Percentiles rank a stretch among this genome's conserved stretches.
Evolutionary conservation across 805 yeast species (phyloP).

Genomic region (Jamesozyma piceae): DNA sequence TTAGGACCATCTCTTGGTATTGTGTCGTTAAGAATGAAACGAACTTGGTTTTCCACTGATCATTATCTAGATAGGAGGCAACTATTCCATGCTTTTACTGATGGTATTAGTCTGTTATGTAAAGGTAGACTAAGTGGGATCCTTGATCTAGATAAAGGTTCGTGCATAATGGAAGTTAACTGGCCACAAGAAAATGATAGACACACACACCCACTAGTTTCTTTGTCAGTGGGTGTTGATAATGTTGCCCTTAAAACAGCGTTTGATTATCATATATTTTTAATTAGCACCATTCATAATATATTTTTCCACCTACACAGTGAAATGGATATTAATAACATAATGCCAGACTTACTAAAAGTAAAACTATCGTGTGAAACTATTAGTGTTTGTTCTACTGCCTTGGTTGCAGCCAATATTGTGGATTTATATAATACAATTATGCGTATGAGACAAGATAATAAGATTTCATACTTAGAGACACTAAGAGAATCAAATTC

Average conservation of each 20-base stretch:
- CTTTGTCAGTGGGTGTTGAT: slow-evolving; percentile 48
- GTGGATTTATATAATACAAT: slow-evolving; percentile 69
- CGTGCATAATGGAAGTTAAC: slow-evolving; percentile 54
- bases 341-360: slow-evolving; percentile 51
- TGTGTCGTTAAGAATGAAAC: slow-evolving; percentile 43
- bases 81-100: slow-evolving; percentile 52
- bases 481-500: slow-evolving; percentile 54
- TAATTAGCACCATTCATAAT: slow-evolving; percentile 45
- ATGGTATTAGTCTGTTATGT: slow-evolving; percentile 42
- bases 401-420: slow-evolving; percentile 75
- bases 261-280: slow-evolving; percentile 79
- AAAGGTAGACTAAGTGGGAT: slow-evolving; percentile 77
- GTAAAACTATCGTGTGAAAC: slow-evolving; percentile 42
- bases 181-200: slow-evolving; percentile 49
- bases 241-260: slow-evolving; percentile 52
- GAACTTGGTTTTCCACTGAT: slow-evolving; percentile 59
- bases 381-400: slow-evolving; percentile 60
- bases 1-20: slow-evolving; percentile 80
- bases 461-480: slow-evolving; percentile 61
- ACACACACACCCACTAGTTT: slow-evolving; percentile 56
- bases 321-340: slow-evolving; percentile 42
- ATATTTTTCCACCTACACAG: slow-evolving; percentile 55
- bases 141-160: slow-evolving; percentile 40
- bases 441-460: slow-evolving; percentile 63
- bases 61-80: slow-evolving; percentile 67